Evolutionary conservation across 2,329 filamentous ascomycete genomes (phyloP), one percentile per base, ranked within the genome.

Genomic region (Alternaria ethzedia): DNA sequence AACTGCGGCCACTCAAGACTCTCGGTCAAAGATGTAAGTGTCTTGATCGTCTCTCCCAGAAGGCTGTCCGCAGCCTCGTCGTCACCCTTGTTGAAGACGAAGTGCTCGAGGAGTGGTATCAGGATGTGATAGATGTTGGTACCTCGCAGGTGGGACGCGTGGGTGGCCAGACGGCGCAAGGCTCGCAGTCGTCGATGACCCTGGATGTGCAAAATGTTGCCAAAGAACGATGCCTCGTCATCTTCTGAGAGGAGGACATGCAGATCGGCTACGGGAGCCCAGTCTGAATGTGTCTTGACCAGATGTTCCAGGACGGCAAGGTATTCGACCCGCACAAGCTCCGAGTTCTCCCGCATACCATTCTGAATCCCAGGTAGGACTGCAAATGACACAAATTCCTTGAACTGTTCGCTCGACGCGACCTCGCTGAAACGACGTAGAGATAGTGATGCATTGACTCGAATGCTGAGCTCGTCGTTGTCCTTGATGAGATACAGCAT

Each of bases 1-100:
- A 95, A 98, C 71, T 97, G 94, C 43, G 89, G 90, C 94, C 95
- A 98, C 74, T 96, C 93, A 13, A 99, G 81, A 64, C 89, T 93
- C 65, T 88, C 85, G 5, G 91, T 89, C 59, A 99, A 80, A 25
- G 86, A 85, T 3, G 92, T 90, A 63, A 99, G 90, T 0, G 94
- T 91, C 10, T 86, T 88, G n/a, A 94, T 91, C 6, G 95, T 90
- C 78, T 97, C 93, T 15, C 94, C 93, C 54, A 93, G 90, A 57
- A 98, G 85, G 54, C 94, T 95, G 70, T 96, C 91, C 36, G 93
- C 85, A 50, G 82, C 83, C 64, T 89, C 94, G 76, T 97, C 93
- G 51, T 93, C 91, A 5, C 87, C 88, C 63, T 91, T 89, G 62
- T 94, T 91, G 75, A 97, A 95, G 23, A 97, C 90, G 75, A 97